A percentile compares a stretch with the other conserved stretches of the same genome.
These are phyloP conservation scores for Salix viminalis DNA, from an alignment of 345 rosid genomes.

Conservation along the genomic window DNA sequence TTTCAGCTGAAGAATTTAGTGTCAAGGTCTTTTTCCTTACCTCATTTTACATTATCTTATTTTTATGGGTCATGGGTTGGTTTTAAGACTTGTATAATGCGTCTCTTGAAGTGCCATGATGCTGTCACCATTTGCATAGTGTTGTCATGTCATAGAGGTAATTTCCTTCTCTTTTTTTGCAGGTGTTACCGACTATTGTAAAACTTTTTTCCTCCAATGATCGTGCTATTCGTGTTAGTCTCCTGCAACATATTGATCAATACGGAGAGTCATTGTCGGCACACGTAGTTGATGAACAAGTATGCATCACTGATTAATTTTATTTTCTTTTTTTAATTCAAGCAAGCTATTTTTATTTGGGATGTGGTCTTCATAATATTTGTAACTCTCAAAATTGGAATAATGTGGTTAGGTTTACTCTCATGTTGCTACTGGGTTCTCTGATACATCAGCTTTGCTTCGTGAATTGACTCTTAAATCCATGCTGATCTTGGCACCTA, in stretches of 20 bases:
- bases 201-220: conserved; percentile 91
- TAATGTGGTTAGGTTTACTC: conserved; percentile 68
- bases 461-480: conserved; percentile 98
- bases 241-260: conserved; percentile 94
- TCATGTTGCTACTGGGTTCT: conserved; percentile 87
- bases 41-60: background rate
- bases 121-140: background rate
- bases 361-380: background rate
- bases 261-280: conserved; percentile 84
- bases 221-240: conserved; percentile 89
- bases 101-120: background rate
- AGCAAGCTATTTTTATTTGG: conserved; percentile 7
- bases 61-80: background rate
- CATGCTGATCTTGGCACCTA: conserved; percentile 93
- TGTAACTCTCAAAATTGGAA: background rate
- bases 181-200: conserved; percentile 84
- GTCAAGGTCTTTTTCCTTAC: conserved; percentile 51
- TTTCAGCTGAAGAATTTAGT: conserved; percentile 79
- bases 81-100: background rate
- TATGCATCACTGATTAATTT: conserved; percentile 30
- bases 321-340: conserved; percentile 1
- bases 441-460: conserved; percentile 87
- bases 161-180: conserved; percentile 11
- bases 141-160: background rate
- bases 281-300: conserved; percentile 94